Evolutionary conservation across 352 stramenopile genomes (phyloP).

Genomic region (Phytophthora niederhauseri): DNA sequence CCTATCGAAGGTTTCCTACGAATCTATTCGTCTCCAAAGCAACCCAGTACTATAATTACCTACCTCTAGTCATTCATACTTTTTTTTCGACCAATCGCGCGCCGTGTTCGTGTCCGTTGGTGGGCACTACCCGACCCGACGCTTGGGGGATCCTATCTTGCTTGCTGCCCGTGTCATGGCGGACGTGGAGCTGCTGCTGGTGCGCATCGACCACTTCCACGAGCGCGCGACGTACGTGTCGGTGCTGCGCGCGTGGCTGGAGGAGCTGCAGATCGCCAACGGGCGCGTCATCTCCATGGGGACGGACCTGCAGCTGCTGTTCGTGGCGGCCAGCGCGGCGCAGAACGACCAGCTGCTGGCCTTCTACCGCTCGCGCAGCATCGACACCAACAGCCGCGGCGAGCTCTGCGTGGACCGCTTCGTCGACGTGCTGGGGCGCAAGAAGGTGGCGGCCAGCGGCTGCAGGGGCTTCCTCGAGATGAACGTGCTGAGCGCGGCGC

Average conservation of each 20-base stretch:
- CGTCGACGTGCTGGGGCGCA: slow-evolving; percentile 70
- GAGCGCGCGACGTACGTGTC: slow-evolving; percentile 66
- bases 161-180: background rate
- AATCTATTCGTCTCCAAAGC: too few species aligned
- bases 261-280: slow-evolving; percentile 49
- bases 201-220: slow-evolving; percentile 76
- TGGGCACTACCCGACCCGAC: background rate
- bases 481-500: slow-evolving; percentile 64
- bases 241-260: slow-evolving; percentile 61
- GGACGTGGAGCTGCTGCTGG: slow-evolving; percentile 58
- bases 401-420: slow-evolving; percentile 77
- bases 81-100: background rate
- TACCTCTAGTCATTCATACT: background rate
- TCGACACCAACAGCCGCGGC: slow-evolving; percentile 63
- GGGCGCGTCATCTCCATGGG: slow-evolving; percentile 72
- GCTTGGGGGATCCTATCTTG: background rate
- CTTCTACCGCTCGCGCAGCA: slow-evolving; percentile 47
- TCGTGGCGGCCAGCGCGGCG: slow-evolving; percentile 47
- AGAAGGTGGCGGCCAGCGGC: slow-evolving; percentile 38
- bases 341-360: slow-evolving; percentile 54
- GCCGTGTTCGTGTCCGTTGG: background rate
- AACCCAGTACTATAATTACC: background rate
- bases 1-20: background rate
- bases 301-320: slow-evolving; percentile 57
- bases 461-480: slow-evolving; percentile 84